Base-by-base conservation (phyloP, 108 stramenopile species). In the Skeletonema grethae region DNA sequence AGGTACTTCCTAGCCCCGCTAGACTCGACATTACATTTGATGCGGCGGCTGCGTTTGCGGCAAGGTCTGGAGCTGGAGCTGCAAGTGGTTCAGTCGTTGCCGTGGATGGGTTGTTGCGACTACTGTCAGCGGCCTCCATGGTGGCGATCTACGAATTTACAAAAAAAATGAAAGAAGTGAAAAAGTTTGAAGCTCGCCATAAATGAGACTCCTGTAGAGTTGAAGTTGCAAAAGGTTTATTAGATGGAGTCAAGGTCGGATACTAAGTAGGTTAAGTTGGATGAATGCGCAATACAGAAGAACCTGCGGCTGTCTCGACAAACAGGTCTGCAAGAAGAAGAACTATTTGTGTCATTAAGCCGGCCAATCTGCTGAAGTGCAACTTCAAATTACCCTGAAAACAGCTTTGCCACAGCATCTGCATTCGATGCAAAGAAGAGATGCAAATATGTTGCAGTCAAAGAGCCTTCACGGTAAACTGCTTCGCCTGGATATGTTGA, bases 391-490 rank as follows among this genome's bases (percentile, higher is more conserved):
- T 59, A 48, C 28, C 41, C 41, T 5, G 41, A 43, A 63, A 63
- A 63, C 8, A 63, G 7, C 62, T 18, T 50, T 18, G 62, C 45
- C 9, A 63, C 55, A 50, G 62, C 62, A 15, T 63, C 62, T 24
- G 25, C 62, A 63, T 63, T 63, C n/a, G 62, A 63, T 2, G 62
- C 50, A 25, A 63, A 63, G 25, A 63, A 63, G 45, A 63, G 62
- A 63, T 63, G 62, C 53, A 63, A 56, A 63, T 63, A 63, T 4
- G 62, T 63, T 4, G 62, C 62, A 10, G 43, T 63, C 62, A 63
- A 63, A 18, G 62, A 63, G 6, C 62, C 62, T 5, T 63, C 45
- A 7, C 62, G 18, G 6, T 63, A 63, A 1, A 63, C 62, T n/a
- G 62, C 43, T 15, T 63, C 62, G 7, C 62, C 62, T 4, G 62